A percentile compares a stretch with the other conserved stretches of the same genome.
Evolutionary conservation across 1,284 basidiomycete genomes (phyloP).

Genomic region (Fistulinella cinereoalba): DNA sequence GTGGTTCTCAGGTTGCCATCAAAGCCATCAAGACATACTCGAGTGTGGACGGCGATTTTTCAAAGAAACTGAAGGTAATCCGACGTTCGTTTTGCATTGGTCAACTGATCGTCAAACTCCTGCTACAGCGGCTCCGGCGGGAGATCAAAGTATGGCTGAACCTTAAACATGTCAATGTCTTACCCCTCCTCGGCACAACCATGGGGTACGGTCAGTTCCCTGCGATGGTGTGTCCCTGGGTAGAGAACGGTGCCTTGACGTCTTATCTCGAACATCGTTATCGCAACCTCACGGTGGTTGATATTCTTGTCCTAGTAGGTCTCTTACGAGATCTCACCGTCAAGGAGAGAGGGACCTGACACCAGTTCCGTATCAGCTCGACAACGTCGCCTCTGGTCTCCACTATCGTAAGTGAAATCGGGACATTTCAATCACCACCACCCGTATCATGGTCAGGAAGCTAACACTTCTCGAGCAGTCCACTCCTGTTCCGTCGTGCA

Average conservation of each 20-base stretch:
- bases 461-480: neutral
- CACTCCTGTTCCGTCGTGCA: conserved; percentile 4
- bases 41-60: conserved; percentile 7
- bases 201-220: conserved; percentile 20
- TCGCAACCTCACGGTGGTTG: neutral
- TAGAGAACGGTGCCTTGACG: conserved; percentile 20
- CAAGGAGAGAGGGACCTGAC: too few relatives aligned
- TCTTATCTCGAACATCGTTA: conserved; percentile 12
- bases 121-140: conserved; percentile 15
- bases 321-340: too few relatives aligned
- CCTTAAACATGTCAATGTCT: conserved; percentile 16
- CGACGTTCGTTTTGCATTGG: too few relatives aligned
- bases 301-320: conserved; percentile 15
- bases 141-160: conserved; percentile 22
- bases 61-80: conserved; percentile 14
- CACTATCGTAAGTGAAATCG: conserved; percentile 15
- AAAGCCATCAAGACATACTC: conserved; percentile 17
- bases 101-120: too few relatives aligned
- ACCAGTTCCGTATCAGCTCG: conserved; percentile 11
- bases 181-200: conserved; percentile 23
- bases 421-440: neutral
- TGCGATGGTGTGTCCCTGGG: conserved; percentile 26
- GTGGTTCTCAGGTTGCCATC: conserved; percentile 17
- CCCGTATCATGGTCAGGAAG: too few relatives aligned
- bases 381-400: conserved; percentile 18